phyloP scores from a whole-genome alignment of 2,329 filamentous ascomycete genomes.

The Hypoxylon sp. region DNA sequence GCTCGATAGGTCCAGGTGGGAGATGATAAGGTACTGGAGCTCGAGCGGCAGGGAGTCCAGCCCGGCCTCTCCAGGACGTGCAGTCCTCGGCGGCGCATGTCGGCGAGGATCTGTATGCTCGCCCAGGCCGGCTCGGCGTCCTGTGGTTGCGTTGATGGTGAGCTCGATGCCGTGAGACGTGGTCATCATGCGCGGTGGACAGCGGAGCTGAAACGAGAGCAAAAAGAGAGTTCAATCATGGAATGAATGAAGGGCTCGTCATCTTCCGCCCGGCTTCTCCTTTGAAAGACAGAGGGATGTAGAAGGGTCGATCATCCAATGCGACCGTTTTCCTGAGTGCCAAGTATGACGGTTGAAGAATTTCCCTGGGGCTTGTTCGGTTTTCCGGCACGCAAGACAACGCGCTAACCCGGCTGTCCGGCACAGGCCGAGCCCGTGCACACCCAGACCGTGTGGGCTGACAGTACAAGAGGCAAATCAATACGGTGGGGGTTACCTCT shows the following conservation, averaged over 20 bases:
- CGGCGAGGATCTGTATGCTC: conserved; percentile 9
- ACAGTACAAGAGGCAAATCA: conserved; percentile 25
- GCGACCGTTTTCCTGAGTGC: conserved; percentile 38
- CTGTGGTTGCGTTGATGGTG: conserved; percentile 25
- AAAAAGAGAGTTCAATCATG: conserved; percentile 42
- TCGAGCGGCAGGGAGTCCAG: conserved; percentile 49
- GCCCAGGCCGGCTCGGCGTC: conserved; percentile 16
- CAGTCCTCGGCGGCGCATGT: conserved; percentile 24
- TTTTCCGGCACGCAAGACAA: conserved; percentile 44
- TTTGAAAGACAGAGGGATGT: conserved; percentile 32
- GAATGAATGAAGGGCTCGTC: conserved; percentile 41
- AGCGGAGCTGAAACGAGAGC: conserved; percentile 9
- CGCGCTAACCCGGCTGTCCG: conserved; percentile 47
- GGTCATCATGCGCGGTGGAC: conserved; percentile 41
- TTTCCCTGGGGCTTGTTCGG: conserved; percentile 43
- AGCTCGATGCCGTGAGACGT: conserved; percentile 43
- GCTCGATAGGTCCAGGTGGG: conserved; percentile 48
- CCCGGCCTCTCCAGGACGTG: conserved; percentile 24
- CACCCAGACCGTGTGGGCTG: conserved; percentile 27
- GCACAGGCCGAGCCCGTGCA: conserved; percentile 45
- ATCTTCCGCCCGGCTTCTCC: conserved; percentile 36
- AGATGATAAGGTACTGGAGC: conserved; percentile 51
- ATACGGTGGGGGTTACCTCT: conserved; percentile 12
- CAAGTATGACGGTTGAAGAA: conserved; percentile 46
- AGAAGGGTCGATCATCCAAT: conserved; percentile 37